Evolutionary conservation across 768 basidiomycete genomes (phyloP).

Genomic region (Terana coerulea): DNA sequence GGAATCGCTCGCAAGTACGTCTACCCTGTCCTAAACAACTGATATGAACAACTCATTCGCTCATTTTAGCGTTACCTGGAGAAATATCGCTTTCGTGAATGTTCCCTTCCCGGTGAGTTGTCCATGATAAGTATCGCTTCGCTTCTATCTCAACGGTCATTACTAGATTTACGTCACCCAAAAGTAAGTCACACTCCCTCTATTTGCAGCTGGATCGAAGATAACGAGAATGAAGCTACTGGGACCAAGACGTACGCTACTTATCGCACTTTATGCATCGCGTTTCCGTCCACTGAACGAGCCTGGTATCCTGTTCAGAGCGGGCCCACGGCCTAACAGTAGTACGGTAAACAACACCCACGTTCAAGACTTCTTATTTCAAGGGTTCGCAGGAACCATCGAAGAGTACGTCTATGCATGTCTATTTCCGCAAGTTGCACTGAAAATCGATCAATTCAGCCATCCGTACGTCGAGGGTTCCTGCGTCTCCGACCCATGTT

Average conservation of each 20-base stretch:
- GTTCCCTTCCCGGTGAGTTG: conserved; percentile 49
- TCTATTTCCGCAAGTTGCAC: background rate
- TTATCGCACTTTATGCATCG: too few relatives aligned
- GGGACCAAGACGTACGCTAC: conserved; percentile 50
- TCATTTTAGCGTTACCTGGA: conserved; percentile 49
- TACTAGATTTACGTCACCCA: conserved; percentile 57
- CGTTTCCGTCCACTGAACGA: background rate
- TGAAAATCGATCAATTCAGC: conserved; percentile 19
- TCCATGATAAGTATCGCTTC: background rate
- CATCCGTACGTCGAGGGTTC: conserved; percentile 52
- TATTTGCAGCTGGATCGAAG: background rate
- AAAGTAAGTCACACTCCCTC: conserved; percentile 38
- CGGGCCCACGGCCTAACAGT: conserved; percentile 42
- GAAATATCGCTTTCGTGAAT: conserved; percentile 46
- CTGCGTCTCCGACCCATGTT: conserved; percentile 58
- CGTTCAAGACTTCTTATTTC: conserved; percentile 51
- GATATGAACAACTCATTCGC: background rate
- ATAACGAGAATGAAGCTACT: conserved; percentile 41
- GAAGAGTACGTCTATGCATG: conserved; percentile 33
- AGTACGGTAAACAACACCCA: conserved; percentile 49
- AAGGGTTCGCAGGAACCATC: conserved; percentile 50
- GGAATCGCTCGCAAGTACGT: conserved; percentile 51
- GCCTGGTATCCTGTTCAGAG: conserved; percentile 22
- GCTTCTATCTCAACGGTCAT: background rate
- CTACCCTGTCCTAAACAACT: background rate